Conservation (phyloP, 371 early-diverging fungal species). For the Phascolomyces articulosus region DNA sequence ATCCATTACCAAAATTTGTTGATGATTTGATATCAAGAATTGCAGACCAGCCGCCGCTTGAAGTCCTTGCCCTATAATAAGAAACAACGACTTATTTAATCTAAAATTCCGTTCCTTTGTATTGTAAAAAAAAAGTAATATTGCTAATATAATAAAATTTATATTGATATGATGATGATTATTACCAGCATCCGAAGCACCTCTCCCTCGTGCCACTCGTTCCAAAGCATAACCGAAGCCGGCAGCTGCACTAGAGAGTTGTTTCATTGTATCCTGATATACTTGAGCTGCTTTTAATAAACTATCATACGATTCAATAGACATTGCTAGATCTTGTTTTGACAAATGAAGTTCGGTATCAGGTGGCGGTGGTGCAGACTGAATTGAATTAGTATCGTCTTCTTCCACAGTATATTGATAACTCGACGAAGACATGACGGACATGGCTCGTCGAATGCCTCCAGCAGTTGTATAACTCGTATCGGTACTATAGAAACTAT, state of each 20-base stretch:
- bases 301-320: constrained; percentile 29
- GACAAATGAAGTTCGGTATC: constrained; percentile 24
- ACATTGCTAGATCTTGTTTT: constrained; percentile 28
- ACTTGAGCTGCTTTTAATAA: constrained; percentile 46
- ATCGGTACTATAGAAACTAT: constrained; percentile 15
- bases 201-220: constrained; percentile 50
- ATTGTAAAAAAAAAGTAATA: too few relatives aligned
- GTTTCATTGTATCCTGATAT: constrained; percentile 51
- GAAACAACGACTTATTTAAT: neutral
- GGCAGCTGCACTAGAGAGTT: constrained; percentile 51
- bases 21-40: constrained; percentile 58
- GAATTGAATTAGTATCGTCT: constrained; percentile 24
- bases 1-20: constrained; percentile 61
- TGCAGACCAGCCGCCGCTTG: constrained; percentile 63
- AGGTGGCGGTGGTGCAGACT: constrained; percentile 20
- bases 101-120: too few relatives aligned
- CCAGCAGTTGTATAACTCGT: neutral
- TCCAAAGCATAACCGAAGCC: constrained; percentile 55
- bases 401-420: constrained; percentile 20
- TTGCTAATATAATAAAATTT: neutral
- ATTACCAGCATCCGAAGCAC: constrained; percentile 37
- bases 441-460: constrained; percentile 19
- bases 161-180: neutral
- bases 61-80: constrained; percentile 40
- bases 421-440: constrained; percentile 27